phyloP scores from a whole-genome alignment of 495 filamentous ascomycete genomes.

The Hypoxylon perforatum region DNA sequence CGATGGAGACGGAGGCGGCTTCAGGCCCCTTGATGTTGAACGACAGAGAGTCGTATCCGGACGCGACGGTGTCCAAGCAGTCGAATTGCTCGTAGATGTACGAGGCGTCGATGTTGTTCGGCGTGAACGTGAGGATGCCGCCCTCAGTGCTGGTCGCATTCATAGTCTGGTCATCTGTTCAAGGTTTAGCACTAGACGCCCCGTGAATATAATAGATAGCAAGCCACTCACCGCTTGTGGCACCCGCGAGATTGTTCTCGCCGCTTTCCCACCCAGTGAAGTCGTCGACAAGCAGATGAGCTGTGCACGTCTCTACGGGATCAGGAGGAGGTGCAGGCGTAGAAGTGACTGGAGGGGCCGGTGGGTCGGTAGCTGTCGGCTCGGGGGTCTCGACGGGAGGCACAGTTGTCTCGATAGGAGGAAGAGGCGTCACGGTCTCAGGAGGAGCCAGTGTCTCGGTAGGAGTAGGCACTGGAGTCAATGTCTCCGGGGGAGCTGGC shows the following conservation, averaged over 20 bases:
- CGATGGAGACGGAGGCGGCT: slow-evolving; percentile 60
- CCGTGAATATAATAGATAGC: too few relatives aligned
- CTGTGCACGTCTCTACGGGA: slow-evolving; percentile 56
- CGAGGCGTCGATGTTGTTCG: slow-evolving; percentile 52
- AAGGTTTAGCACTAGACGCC: background rate
- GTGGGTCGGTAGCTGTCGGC: background rate
- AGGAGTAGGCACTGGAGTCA: background rate
- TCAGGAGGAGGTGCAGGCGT: slow-evolving; percentile 14
- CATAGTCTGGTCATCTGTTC: slow-evolving; percentile 67
- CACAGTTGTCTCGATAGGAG: too few relatives aligned
- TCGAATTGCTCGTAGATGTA: slow-evolving; percentile 69
- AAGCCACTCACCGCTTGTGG: slow-evolving; percentile 61
- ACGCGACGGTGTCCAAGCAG: slow-evolving; percentile 58
- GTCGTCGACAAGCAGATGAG: slow-evolving; percentile 67
- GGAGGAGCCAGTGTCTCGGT: slow-evolving; percentile 9
- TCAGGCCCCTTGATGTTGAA: slow-evolving; percentile 67
- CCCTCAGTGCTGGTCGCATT: slow-evolving; percentile 57
- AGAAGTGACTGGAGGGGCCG: background rate
- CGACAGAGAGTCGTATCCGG: slow-evolving; percentile 62
- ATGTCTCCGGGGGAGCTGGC: background rate
- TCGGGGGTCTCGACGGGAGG: background rate
- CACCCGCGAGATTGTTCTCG: slow-evolving; percentile 59
- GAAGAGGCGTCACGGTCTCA: background rate
- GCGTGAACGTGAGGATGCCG: slow-evolving; percentile 63
- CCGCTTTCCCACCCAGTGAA: slow-evolving; percentile 64